Base-by-base conservation (phyloP, 345 rosid genomes). In the Rhodamnia rubescens region DNA sequence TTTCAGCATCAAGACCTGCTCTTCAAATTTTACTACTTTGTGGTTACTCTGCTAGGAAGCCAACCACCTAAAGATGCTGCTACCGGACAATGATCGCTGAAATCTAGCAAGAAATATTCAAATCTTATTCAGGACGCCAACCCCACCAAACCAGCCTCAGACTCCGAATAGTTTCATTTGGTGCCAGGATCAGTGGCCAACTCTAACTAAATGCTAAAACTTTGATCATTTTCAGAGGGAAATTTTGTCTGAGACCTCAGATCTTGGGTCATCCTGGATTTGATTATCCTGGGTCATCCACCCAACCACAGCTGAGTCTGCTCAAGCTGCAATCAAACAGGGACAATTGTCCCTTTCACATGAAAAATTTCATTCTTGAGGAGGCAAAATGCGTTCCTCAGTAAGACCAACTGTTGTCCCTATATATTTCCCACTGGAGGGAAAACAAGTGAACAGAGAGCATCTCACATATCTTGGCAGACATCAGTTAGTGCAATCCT, bases 121-220 rank as follows among this genome's bases (percentile, higher is more conserved):
- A 36, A 18, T 16, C 78, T 36, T 36, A 88, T 88, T 89, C 57
- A 82, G 92, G 92, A 86, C 86, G 91, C 94, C 94, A 92, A 92
- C 94, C 89, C 83, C 84, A 92, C 90, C 94, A 91, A 92, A 75
- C 91, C 42, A 40, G 36, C 14, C 86, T 36, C 12, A 69, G 80
- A 36, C 80, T 69, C 80, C 80, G 16, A 18, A 69, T 15, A 42
- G 47, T 69, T 69, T 9, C 40, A 36, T 69, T 69, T 58, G 90
- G 91, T 89, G 89, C 88, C 84, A 69, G 83, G 85, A 87, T 85
- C 88, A 87, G 94, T 92, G 88, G 90, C 92, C 93, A 85, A 92
- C 86, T 86, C 91, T 64, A 89, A 91, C 90, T 91, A 88, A 87
- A 51, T 61, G 15, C 53, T 15, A 36, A 29, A 82, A 82, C 84